Conservation (phyloP, 108 stramenopile genomes). For the Thalassiosira profunda region DNA sequence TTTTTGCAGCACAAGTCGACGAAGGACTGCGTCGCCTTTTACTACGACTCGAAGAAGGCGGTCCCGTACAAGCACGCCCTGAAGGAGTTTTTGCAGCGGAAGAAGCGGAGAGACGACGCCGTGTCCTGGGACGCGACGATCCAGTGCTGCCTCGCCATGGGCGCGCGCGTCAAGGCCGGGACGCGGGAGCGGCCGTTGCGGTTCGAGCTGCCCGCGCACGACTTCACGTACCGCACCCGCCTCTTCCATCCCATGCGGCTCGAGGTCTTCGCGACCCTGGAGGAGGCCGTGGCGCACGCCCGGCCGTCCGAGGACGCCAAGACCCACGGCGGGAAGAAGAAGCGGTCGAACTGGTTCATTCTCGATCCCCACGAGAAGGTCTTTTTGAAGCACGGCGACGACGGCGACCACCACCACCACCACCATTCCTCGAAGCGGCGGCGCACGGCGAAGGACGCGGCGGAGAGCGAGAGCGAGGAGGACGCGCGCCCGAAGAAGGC, state of each 20-base stretch:
- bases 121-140: conserved; percentile 85
- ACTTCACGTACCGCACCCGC: conserved; percentile 60
- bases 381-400: conserved; percentile 58
- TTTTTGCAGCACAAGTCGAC: conserved; percentile 92
- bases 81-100: conserved; percentile 83
- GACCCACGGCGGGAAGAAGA: conserved; percentile 60
- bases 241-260: conserved; percentile 77
- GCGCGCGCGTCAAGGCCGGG: conserved; percentile 73
- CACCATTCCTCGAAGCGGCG: conserved; percentile 46
- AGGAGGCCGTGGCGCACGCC: conserved; percentile 29
- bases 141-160: conserved; percentile 75
- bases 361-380: conserved; percentile 57
- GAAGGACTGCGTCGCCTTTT: conserved; percentile 92
- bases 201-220: conserved; percentile 66
- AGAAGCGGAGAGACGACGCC: conserved; percentile 76
- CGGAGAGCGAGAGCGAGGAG: conserved; percentile 9
- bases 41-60: conserved; percentile 94
- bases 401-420: conserved; percentile 50
- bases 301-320: conserved; percentile 36
- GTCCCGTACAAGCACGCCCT: conserved; percentile 87
- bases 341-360: conserved; percentile 56
- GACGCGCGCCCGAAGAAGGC: conserved; percentile 1
- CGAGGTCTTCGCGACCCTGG: conserved; percentile 60
- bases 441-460: background rate
- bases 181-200: conserved; percentile 67